Conservation (phyloP, 1,284 basidiomycete genomes). For the Moniliella sp. region DNA sequence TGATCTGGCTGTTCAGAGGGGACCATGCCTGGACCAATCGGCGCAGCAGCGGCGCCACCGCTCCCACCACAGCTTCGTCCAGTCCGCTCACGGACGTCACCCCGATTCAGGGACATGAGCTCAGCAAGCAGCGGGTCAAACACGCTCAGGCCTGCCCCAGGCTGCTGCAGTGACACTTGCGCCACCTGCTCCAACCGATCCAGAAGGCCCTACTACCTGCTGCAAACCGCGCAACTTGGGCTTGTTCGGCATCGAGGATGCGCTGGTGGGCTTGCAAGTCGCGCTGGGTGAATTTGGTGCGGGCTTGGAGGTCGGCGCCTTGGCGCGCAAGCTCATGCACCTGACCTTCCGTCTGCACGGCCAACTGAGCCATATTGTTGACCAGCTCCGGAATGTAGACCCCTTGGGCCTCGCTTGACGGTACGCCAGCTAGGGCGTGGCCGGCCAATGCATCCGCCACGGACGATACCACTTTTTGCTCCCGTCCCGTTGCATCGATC, state of each 20-base stretch:
- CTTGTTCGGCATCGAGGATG: slow-evolving; percentile 46
- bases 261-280: slow-evolving; percentile 47
- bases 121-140: slow-evolving; percentile 7
- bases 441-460: slow-evolving; percentile 3
- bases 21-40: too few species aligned
- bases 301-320: slow-evolving; percentile 58
- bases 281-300: slow-evolving; percentile 46
- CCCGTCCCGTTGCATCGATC: slow-evolving; percentile 18
- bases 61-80: slow-evolving; percentile 77
- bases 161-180: not conserved
- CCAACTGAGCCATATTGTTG: slow-evolving; percentile 69
- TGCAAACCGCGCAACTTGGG: slow-evolving; percentile 24
- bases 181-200: slow-evolving; percentile 38
- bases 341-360: slow-evolving; percentile 58
- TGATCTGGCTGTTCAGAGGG: too few species aligned
- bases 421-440: slow-evolving; percentile 35
- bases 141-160: slow-evolving; percentile 2
- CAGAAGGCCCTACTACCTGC: slow-evolving; percentile 6
- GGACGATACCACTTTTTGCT: slow-evolving; percentile 10
- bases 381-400: slow-evolving; percentile 61
- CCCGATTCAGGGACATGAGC: too few species aligned
- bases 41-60: slow-evolving; percentile 52
- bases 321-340: slow-evolving; percentile 70
- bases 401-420: slow-evolving; percentile 57
- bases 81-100: too few species aligned